Evolutionary conservation across 2,329 filamentous ascomycete species (phyloP), one percentile per base, ranked within the genome.

Genomic region (Trichoderma atroviride): DNA sequence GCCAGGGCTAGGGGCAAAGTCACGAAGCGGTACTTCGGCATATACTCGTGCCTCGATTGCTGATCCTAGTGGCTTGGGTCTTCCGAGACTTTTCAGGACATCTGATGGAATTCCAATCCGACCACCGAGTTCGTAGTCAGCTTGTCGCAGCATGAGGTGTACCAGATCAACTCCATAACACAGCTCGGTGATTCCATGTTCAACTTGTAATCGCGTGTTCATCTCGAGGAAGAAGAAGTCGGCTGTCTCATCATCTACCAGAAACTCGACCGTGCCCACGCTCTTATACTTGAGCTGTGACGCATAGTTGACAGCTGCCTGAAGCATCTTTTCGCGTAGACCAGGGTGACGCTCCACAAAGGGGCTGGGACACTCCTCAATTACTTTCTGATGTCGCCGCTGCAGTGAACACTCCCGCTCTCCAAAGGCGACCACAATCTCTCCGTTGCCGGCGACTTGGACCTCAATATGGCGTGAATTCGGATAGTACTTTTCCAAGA

Each of bases 151-250:
- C 81, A 83, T 83, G 27, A 80, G 74, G 37, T 88, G 84, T 1
- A 94, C 92, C 13, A 94, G 82, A 76, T 94, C 92, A 60, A 92
- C 86, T 0, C 87, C 89, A 11, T 90, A 92, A 2, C 92, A 89
- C 84, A 91, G 89, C 77, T 94, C 92, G 0, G 92, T 94, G 10
- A 80, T 78, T 27, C 80, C 78, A 72, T 85, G 83, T 71, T 86
- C 84, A 5, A 86, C 84, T 70, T 86, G 84, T 4, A 85, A 73
- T 4, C 84, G 76, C 0, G 83, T 81, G 55, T 86, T 86, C 35
- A 85, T 79, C 69, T 86, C 84, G 0, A 85, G 76, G 69, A 85
- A 85, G 70, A 81, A 85, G 57, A 81, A 84, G 5, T 78, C 72
- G 0, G 72, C 73, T 0, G 76, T 77, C 29, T 78, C 74, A 19